phyloP scores from a whole-genome alignment of 2,329 filamentous ascomycete genomes.

The Aureobasidium sp. region DNA sequence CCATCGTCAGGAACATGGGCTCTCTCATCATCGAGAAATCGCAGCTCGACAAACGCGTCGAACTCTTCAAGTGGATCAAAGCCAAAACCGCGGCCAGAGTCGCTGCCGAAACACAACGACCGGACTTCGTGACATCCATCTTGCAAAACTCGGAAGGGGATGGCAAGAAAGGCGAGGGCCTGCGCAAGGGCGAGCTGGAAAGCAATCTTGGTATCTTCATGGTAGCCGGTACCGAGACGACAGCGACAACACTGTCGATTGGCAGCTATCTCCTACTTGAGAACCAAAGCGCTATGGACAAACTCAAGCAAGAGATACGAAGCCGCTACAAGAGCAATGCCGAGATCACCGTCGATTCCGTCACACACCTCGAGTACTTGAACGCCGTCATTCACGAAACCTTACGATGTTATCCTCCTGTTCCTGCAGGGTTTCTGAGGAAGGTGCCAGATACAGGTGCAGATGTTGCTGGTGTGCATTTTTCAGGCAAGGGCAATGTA shows the following conservation, averaged over 20 bases:
- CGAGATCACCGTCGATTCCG: constrained; percentile 23
- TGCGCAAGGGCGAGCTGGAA: neutral
- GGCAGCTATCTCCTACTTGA: constrained; percentile 36
- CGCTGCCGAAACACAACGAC: constrained; percentile 24
- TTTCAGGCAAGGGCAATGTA: constrained; percentile 23
- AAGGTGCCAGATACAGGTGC: constrained; percentile 24
- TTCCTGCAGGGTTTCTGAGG: constrained; percentile 33
- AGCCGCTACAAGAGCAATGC: constrained; percentile 29
- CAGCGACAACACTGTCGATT: constrained; percentile 40
- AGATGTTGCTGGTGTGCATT: constrained; percentile 23
- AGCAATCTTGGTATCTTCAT: constrained; percentile 1
- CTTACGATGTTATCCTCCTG: constrained; percentile 40
- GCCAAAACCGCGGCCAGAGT: constrained; percentile 24
- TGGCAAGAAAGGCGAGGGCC: constrained; percentile 19
- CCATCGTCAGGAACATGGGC: constrained; percentile 18
- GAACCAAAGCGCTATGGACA: constrained; percentile 31
- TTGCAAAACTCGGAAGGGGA: constrained; percentile 17
- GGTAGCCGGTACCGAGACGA: constrained; percentile 45
- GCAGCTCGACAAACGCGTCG: constrained; percentile 19
- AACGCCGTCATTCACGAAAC: constrained; percentile 42
- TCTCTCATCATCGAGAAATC: constrained; percentile 20
- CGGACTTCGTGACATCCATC: constrained; percentile 23
- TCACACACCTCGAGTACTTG: constrained; percentile 31
- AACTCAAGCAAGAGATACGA: constrained; percentile 38
- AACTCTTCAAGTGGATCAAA: constrained; percentile 23